Evolutionary conservation across 192 early-diverging fungal species (phyloP), one percentile per base, ranked within the genome.

Genomic region (Funneliformis geosporum): DNA sequence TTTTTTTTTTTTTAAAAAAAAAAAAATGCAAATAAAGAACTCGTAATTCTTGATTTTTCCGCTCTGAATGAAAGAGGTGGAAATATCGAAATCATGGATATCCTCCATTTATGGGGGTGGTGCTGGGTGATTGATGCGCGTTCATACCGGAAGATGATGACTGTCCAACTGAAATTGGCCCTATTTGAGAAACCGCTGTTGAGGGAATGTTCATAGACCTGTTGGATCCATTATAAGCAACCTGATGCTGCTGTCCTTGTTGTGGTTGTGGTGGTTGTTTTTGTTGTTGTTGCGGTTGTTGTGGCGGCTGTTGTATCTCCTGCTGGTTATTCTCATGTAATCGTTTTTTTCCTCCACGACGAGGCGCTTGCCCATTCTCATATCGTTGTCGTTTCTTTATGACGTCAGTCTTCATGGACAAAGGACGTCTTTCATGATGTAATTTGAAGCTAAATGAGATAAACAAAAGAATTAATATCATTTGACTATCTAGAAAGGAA

Each of bases 391-490:
- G 76, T 38, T 86, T 84, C 18, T 86, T 86, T 25, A 88, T 88
- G 8, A 84, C 80, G 27, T 88, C 86, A 16, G 86, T 86, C 78
- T 88, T 88, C 73, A 88, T 84, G 0, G 87, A 88, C 43, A 88
- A 80, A 38, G 87, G 87, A 18, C 87, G 78, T 50, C 85, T 83
- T 69, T 85, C 84, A 60, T 87, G 83, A 81, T 88, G 87, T 59
- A 88, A 78, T 71, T 88, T 88, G 55, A 84, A 74, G 47, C 83
- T 84, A 79, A 25, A 60, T 33, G 40, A 38, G 25, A 60, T 1
- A 60, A 39, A 43, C 12, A 33, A 73, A 33, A 10, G 27, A 39
- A 50, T 55, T 27, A 46, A 47, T 72, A 27, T 21, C 25, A 73
- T 21, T 60, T 8, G 8, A 16, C 28, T 75, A n/a, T 21, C 12